These are phyloP conservation scores for Tuber umbilicatum DNA, from an alignment of 495 filamentous ascomycete genomes.

Conservation along the genomic window DNA sequence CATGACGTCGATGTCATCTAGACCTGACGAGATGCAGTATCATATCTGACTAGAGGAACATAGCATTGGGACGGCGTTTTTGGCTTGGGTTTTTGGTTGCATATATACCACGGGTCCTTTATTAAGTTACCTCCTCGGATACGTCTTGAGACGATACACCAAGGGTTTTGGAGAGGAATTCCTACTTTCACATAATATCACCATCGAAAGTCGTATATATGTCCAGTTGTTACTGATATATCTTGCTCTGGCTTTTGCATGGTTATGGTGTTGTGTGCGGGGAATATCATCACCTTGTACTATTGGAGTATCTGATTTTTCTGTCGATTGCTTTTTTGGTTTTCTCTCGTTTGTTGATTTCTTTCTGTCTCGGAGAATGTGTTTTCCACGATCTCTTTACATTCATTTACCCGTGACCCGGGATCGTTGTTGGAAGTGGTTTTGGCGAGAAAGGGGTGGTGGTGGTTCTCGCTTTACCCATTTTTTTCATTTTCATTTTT, in stretches of 20 bases:
- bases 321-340: constrained; percentile 10
- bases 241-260: constrained; percentile 3
- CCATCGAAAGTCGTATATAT: constrained; percentile 5
- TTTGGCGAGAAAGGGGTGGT: constrained; percentile 26
- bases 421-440: constrained; percentile 19
- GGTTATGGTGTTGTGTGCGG: constrained; percentile 1
- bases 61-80: constrained; percentile 36
- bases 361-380: constrained; percentile 21
- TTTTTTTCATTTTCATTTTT: constrained; percentile 12
- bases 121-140: constrained; percentile 1
- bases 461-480: constrained; percentile 16
- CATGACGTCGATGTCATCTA: not conserved
- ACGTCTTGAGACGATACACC: not conserved
- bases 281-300: not conserved
- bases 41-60: not conserved
- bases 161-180: not conserved
- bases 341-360: constrained; percentile 9
- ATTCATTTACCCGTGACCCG: constrained; percentile 8
- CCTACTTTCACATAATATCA: constrained; percentile 1
- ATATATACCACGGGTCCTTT: constrained; percentile 14
- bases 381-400: constrained; percentile 7
- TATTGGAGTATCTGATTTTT: constrained; percentile 3
- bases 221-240: not conserved
- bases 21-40: not conserved
- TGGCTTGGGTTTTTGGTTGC: constrained; percentile 20